Conservation (phyloP, 371 early-diverging fungal genomes). For the Rhizopus stolonifer region DNA sequence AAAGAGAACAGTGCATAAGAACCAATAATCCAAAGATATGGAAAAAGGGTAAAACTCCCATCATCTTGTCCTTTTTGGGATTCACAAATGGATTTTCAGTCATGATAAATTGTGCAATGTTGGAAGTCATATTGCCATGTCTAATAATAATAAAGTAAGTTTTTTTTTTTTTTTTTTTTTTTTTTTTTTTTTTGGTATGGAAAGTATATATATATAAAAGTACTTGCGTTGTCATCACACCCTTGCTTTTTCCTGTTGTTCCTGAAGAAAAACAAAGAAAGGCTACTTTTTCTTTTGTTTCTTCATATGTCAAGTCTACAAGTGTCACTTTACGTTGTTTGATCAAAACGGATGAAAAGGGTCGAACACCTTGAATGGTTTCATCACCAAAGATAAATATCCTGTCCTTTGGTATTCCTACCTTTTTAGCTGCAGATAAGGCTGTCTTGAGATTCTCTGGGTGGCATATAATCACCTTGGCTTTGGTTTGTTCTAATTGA, state of each 20-base stretch:
- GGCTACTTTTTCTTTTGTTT: constrained; percentile 45
- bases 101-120: constrained; percentile 54
- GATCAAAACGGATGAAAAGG: constrained; percentile 23
- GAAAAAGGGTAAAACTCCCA: constrained; percentile 78
- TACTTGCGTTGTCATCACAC: constrained; percentile 73
- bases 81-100: constrained; percentile 26
- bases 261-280: constrained; percentile 83
- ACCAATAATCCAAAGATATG: constrained; percentile 56
- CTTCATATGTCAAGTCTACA: constrained; percentile 23
- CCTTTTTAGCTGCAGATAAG: constrained; percentile 54
- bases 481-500: constrained; percentile 68
- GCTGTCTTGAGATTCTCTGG: constrained; percentile 48
- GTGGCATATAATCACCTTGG: constrained; percentile 57
- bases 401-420: constrained; percentile 45
- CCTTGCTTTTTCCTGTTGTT: constrained; percentile 75
- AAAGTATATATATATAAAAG: neutral
- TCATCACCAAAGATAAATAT: constrained; percentile 65
- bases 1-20: constrained; percentile 28
- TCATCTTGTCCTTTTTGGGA: constrained; percentile 14
- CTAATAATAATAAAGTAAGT: constrained; percentile 21
- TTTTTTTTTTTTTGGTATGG: too few relatives aligned
- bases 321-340: constrained; percentile 16
- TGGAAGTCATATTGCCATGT: constrained; percentile 75
- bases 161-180: too few relatives aligned
- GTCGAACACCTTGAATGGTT: constrained; percentile 34